Percentiles rank a stretch among this genome's conserved stretches.
These are phyloP conservation scores for Sphaceloma murrayae DNA, from an alignment of 2,329 filamentous ascomycete species.

Conservation along the genomic window DNA sequence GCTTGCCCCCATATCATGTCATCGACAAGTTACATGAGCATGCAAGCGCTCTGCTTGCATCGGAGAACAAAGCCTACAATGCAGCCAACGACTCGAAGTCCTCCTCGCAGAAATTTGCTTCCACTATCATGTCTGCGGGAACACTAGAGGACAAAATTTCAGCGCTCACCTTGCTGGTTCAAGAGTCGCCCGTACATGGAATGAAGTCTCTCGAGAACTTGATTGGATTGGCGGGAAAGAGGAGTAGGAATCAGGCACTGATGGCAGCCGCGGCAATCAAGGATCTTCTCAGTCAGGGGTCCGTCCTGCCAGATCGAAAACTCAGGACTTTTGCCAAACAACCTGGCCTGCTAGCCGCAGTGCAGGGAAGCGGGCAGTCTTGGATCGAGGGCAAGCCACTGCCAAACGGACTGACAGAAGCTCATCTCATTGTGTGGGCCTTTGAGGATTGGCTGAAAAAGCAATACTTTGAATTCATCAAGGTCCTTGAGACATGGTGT, in stretches of 20 bases:
- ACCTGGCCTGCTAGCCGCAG: constrained; percentile 59
- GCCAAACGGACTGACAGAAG: constrained; percentile 62
- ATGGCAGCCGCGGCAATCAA: constrained; percentile 88
- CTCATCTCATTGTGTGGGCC: constrained; percentile 76
- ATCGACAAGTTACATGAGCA: constrained; percentile 56
- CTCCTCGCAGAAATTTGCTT: constrained; percentile 90
- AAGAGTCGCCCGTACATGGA: constrained; percentile 93
- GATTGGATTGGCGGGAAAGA: constrained; percentile 75
- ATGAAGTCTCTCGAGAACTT: constrained; percentile 80
- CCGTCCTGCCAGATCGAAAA: constrained; percentile 76
- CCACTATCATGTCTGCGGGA: constrained; percentile 92
- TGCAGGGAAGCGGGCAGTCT: constrained; percentile 51
- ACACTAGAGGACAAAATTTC: constrained; percentile 96
- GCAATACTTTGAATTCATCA: constrained; percentile 85
- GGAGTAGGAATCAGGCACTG: constrained; percentile 84
- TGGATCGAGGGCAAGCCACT: constrained; percentile 65
- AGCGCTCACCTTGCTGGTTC: constrained; percentile 82
- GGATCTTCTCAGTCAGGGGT: constrained; percentile 84
- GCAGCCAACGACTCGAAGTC: constrained; percentile 63
- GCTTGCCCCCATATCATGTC: constrained; percentile 41
- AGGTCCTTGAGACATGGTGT: constrained; percentile 85
- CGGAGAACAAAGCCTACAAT: constrained; percentile 67
- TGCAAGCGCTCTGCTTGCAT: constrained; percentile 63
- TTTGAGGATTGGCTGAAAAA: constrained; percentile 95
- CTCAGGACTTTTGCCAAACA: constrained; percentile 71